Evolutionary conservation across 352 stramenopile genomes (phyloP).

Genomic region (Paralagenidium karlingii): DNA sequence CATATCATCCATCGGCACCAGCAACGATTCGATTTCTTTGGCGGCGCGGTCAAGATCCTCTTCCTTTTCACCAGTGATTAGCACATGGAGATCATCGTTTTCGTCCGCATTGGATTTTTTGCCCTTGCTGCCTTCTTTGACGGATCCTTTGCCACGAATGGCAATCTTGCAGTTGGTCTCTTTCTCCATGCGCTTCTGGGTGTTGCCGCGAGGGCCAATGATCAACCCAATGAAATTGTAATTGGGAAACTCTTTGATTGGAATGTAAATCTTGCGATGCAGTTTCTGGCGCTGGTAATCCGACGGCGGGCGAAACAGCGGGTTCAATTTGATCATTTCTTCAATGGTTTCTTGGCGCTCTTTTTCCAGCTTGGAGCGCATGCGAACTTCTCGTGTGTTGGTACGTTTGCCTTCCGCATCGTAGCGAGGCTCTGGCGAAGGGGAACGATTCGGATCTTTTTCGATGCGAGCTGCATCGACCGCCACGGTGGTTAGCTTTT

Average conservation of each 20-base stretch:
- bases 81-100: conserved; percentile 94
- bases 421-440: conserved; percentile 91
- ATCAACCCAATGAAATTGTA: conserved; percentile 99
- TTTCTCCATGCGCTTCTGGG: conserved; percentile 98
- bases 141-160: conserved; percentile 92
- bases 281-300: conserved; percentile 90
- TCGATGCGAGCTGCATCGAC: conserved; percentile 67
- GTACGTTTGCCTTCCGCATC: conserved; percentile 92
- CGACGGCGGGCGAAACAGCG: conserved; percentile 68
- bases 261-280: conserved; percentile 95
- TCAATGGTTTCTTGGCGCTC: conserved; percentile 90
- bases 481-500: conserved; percentile 65
- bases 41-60: conserved; percentile 76
- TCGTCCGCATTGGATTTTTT: conserved; percentile 88
- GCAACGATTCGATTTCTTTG: conserved; percentile 81
- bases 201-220: conserved; percentile 97
- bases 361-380: conserved; percentile 85
- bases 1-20: conserved; percentile 87
- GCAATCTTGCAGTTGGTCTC: conserved; percentile 99
- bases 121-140: conserved; percentile 95
- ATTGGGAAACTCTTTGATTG: conserved; percentile 93
- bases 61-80: conserved; percentile 87
- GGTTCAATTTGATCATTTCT: conserved; percentile 93
- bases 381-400: conserved; percentile 94
- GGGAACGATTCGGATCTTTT: conserved; percentile 82